Base-by-base conservation (phyloP, 768 basidiomycete genomes). In the Pisolithus microcarpus region DNA sequence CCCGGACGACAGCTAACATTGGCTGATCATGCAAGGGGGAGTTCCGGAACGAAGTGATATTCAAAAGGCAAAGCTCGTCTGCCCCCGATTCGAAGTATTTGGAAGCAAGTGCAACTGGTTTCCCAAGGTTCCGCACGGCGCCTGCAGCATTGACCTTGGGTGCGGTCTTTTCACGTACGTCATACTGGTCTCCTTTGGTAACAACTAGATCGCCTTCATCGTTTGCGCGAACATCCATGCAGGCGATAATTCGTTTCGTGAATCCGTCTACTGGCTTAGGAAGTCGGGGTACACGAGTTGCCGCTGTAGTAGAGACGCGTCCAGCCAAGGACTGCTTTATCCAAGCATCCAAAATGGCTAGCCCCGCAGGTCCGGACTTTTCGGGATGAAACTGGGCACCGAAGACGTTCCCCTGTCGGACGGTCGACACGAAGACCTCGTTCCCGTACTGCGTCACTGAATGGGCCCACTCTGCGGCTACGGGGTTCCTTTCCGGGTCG, bases 121-220 rank as follows among this genome's bases (percentile, higher is more conserved):
- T 98, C 47, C 96, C 96, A 45, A 99, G 85, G 68, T 99, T 98
- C 59, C 95, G 87, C 11, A 99, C 96, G 0, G 80, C 80, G 24
- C 89, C 88, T 7, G 81, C 84, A 1, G 79, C 69, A 23, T 70
- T 70, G 52, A 77, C 68, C 16, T 69, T 55, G 49, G 31, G 61
- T 49, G 50, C 50, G 43, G 52, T 65, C 61, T 85, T 91, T 69
- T 97, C 94, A 49, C 94, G 89, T 16, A 97, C 94, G 65, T 97
- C 92, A 71, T 99, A 99, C 66, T 96, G 96, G 68, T 99, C 96
- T 51, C 96, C 96, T 72, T 99, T 99, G 39, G 96, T 99, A 1
- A 99, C 96, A 52, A 99, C 93, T 48, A 99, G 82, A 66, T 99
- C 96, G 26, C 96, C 96, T 13, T 83, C 66, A 65, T 99, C 96